These are phyloP conservation scores for Rhododendron ovatum DNA, from an alignment of 148 eudicot species.

Conservation along the genomic window DNA sequence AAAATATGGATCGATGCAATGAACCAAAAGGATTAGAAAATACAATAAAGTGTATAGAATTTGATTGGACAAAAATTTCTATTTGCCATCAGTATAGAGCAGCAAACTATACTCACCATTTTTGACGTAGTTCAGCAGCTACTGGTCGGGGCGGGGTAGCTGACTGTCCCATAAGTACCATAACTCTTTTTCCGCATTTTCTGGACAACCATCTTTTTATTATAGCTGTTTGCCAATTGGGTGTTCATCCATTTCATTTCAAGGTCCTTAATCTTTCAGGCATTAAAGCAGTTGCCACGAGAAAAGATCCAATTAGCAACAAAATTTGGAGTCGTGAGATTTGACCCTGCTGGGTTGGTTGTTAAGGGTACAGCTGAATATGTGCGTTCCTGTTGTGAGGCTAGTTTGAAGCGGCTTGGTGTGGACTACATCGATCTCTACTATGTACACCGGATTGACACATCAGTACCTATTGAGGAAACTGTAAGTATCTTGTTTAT, in stretches of 20 bases:
- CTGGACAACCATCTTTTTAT: neutral
- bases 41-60: neutral
- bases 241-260: neutral
- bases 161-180: neutral
- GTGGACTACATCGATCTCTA: conserved; percentile 70
- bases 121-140: neutral
- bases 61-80: neutral
- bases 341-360: conserved; percentile 23
- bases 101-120: neutral
- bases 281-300: conserved; percentile 65
- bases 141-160: neutral
- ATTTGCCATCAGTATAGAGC: neutral
- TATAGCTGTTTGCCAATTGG: neutral
- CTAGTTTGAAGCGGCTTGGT: conserved; percentile 60
- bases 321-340: conserved; percentile 53
- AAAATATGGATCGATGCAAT: neutral
- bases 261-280: conserved; percentile 34
- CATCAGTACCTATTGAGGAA: conserved; percentile 65
- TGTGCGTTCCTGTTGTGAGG: conserved; percentile 67
- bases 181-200: neutral
- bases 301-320: conserved; percentile 77
- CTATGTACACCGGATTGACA: conserved; percentile 64
- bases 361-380: conserved; percentile 61
- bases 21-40: neutral
- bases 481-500: conserved; percentile 38